Conservation (phyloP, 108 stramenopile genomes). For the Cyclotella atomus region DNA sequence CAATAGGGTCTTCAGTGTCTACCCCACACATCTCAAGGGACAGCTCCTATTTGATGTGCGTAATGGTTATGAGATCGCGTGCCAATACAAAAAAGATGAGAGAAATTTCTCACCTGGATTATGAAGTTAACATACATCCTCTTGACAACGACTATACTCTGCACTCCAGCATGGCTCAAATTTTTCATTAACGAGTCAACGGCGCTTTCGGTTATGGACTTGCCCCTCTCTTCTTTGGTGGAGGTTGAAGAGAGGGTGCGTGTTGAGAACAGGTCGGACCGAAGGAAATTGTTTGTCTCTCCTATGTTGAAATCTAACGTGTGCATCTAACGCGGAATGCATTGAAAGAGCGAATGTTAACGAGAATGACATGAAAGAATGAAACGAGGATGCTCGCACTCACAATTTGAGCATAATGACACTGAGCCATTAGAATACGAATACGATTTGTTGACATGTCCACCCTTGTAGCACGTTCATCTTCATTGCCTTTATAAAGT, state of each 20-base stretch:
- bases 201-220: conserved; percentile 11
- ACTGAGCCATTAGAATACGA: conserved; percentile 53
- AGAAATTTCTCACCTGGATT: conserved; percentile 43
- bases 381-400: too few species aligned
- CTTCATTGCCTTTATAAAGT: conserved; percentile 50
- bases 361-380: background rate
- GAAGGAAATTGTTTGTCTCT: conserved; percentile 67
- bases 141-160: conserved; percentile 48
- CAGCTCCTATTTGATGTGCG: conserved; percentile 42
- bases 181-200: conserved; percentile 31
- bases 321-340: conserved; percentile 25
- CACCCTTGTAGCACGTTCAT: conserved; percentile 78
- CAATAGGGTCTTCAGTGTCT: conserved; percentile 53
- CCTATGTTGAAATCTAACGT: conserved; percentile 74
- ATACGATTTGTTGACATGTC: conserved; percentile 63
- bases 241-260: background rate
- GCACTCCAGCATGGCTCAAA: conserved; percentile 74
- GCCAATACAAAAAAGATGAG: background rate
- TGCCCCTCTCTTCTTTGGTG: conserved; percentile 2
- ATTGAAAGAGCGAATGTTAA: background rate
- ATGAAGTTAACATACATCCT: conserved; percentile 62
- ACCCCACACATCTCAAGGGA: conserved; percentile 60
- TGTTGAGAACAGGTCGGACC: conserved; percentile 37
- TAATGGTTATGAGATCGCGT: background rate
- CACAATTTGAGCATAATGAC: conserved; percentile 70